A percentile compares a stretch with the other conserved stretches of the same genome.
phyloP scores from a whole-genome alignment of 2,329 filamentous ascomycete genomes.

The Diaporthe amygdali region DNA sequence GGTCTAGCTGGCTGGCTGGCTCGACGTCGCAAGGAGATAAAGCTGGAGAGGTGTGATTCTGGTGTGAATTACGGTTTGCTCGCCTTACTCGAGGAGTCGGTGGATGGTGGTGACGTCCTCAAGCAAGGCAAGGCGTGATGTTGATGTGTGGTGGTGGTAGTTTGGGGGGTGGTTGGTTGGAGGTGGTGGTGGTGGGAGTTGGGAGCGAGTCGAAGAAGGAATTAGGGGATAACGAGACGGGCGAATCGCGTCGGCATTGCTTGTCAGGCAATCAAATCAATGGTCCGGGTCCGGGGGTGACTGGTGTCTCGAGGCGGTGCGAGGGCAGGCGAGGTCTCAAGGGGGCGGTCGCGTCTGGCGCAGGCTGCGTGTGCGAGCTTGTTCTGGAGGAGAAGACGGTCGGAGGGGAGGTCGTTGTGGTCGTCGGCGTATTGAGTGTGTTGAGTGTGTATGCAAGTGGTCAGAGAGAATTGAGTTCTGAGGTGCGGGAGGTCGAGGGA shows the following conservation, averaged over 20 bases:
- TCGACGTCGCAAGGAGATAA: background rate
- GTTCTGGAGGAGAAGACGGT: background rate
- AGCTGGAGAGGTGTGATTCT: background rate
- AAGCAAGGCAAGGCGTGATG: constrained; percentile 9
- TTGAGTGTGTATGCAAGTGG: background rate
- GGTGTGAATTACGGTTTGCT: background rate
- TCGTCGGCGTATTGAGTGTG: background rate
- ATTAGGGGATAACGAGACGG: constrained; percentile 23
- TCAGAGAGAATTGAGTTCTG: constrained; percentile 17
- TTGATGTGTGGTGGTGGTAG: background rate
- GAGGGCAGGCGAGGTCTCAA: background rate
- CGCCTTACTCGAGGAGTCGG: constrained; percentile 19
- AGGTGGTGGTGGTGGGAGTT: background rate
- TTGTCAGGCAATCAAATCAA: constrained; percentile 15
- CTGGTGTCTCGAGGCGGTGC: background rate
- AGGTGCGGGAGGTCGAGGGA: background rate
- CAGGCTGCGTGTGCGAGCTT: constrained; percentile 9
- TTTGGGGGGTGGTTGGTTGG: background rate
- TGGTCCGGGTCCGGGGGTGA: background rate
- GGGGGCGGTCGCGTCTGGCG: constrained; percentile 22
- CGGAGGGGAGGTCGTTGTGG: constrained; percentile 5
- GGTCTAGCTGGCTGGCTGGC: background rate
- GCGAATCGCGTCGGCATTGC: constrained; percentile 25
- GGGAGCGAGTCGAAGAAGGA: constrained; percentile 11
- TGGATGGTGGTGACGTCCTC: constrained; percentile 15